Evolutionary conservation across 192 early-diverging fungal genomes (phyloP), one percentile per base, ranked within the genome.

Genomic region (Mortierella antarctica): DNA sequence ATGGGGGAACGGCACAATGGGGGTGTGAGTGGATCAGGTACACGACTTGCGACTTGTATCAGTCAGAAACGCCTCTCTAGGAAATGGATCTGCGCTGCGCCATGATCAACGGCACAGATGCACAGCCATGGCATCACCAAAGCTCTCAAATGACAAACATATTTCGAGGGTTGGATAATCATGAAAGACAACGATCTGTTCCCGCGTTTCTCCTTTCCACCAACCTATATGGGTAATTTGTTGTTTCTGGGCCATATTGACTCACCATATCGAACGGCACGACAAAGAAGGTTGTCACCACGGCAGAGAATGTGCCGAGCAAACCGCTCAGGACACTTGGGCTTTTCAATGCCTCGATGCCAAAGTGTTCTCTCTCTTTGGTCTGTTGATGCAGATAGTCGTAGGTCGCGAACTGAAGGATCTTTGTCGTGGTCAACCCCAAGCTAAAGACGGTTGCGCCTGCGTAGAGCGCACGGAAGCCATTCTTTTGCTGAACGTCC

Each of bases 241-340:
- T 31, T 31, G n/a, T 31, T 31, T 31, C 31, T 31, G 31, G 31
- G 31, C 31, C 31, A 31, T 31, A 31, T 31, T 31, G 31, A 31
- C 60, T 69, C 65, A 83, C 73, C 70, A 83, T 71, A 51, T 83
- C 82, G 54, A 83, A 83, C 6, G 82, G 82, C 14, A 83, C 74
- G 0, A 79, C 70, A 57, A 83, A 77, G 39, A 77, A 72, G 5
- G 74, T 77, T 12, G 74, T 73, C n/a, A 77, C 49, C 4, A 83
- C 69, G 46, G 82, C 82, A 18, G 82, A 75, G 65, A 72, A 60
- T 4, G 82, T 77, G 39, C 82, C 82, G 2, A 83, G 57, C 13
- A 65, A 44, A 14, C 70, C 74, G 44, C 68, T 67, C 7, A 73
- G 53, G 15, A 73, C 65, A 13, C 54, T 72, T 9, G 74, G 70